Conservation (phyloP, 176 grass and related monocot species). For the Aegilops bicornis region DNA sequence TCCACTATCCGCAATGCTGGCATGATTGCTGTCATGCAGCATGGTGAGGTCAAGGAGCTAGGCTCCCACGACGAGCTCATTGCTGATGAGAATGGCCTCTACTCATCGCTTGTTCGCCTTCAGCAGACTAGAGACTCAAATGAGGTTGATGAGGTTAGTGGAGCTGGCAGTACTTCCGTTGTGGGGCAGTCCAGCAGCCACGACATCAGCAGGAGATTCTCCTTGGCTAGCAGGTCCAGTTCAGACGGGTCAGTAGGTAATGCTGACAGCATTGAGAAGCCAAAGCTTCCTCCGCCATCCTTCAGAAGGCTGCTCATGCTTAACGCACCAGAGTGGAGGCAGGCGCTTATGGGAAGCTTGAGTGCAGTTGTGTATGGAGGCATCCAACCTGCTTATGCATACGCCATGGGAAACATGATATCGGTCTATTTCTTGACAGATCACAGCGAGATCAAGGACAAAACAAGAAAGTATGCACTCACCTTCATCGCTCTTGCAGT, state of each 20-base stretch:
- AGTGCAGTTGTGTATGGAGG: conserved; percentile 70
- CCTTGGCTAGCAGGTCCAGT: conserved; percentile 55
- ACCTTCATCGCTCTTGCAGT: conserved; percentile 53
- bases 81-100: conserved; percentile 49
- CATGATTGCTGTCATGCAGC: conserved; percentile 69
- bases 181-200: conserved; percentile 47
- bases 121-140: conserved; percentile 56
- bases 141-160: conserved; percentile 24
- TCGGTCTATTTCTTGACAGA: conserved; percentile 74
- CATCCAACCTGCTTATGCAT: conserved; percentile 71
- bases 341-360: conserved; percentile 53
- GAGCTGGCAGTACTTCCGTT: conserved; percentile 28
- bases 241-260: conserved; percentile 47
- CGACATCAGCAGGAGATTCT: conserved; percentile 69
- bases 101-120: conserved; percentile 61
- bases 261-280: not conserved
- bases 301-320: conserved; percentile 73
- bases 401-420: conserved; percentile 79
- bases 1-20: conserved; percentile 80
- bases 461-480: conserved; percentile 63
- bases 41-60: conserved; percentile 65
- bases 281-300: conserved; percentile 48
- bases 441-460: conserved; percentile 59
- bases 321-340: conserved; percentile 83
- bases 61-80: conserved; percentile 81